Percentiles rank a stretch among this genome's conserved stretches.
These are phyloP conservation scores for Boletus pseudopeckii DNA, from an alignment of 768 basidiomycete genomes.

Conservation along the genomic window DNA sequence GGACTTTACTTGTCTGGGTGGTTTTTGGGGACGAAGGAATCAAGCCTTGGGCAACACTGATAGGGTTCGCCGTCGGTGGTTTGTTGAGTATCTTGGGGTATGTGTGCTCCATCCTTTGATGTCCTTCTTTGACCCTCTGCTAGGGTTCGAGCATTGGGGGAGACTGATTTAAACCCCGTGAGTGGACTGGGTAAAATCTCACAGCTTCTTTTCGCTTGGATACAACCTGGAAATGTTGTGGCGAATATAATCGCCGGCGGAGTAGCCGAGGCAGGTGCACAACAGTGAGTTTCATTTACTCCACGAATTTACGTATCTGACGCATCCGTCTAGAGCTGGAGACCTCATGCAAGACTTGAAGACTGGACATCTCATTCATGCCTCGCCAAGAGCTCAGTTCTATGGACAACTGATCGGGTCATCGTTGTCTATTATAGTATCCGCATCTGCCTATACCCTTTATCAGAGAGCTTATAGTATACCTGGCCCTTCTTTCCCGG, in stretches of 20 bases:
- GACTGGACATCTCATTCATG: conserved; percentile 88
- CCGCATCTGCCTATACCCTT: conserved; percentile 80
- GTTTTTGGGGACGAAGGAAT: conserved; percentile 92
- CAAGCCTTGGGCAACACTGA: conserved; percentile 89
- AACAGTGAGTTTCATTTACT: conserved; percentile 54
- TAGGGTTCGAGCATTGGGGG: conserved; percentile 90
- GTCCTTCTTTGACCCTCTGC: conserved; percentile 2
- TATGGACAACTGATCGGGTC: conserved; percentile 92
- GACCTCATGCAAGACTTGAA: conserved; percentile 99
- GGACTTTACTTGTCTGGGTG: conserved; percentile 79
- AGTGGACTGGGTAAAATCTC: conserved; percentile 94
- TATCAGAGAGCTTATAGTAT: conserved; percentile 87
- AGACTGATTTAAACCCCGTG: conserved; percentile 92
- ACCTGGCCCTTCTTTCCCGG: conserved; percentile 93
- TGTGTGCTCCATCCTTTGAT: conserved; percentile 21
- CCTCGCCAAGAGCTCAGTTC: conserved; percentile 92
- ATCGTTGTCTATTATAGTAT: conserved; percentile 82
- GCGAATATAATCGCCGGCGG: conserved; percentile 97
- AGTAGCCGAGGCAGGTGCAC: conserved; percentile 94
- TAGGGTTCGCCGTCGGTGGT: conserved; percentile 80
- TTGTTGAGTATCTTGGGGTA: conserved; percentile 87
- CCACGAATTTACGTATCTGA: not conserved
- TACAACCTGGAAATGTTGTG: conserved; percentile 94
- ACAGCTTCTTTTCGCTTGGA: conserved; percentile 90
- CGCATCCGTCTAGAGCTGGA: conserved; percentile 59